phyloP scores from a whole-genome alignment of 208 protist genomes.

The Acanthamoeba healyi region DNA sequence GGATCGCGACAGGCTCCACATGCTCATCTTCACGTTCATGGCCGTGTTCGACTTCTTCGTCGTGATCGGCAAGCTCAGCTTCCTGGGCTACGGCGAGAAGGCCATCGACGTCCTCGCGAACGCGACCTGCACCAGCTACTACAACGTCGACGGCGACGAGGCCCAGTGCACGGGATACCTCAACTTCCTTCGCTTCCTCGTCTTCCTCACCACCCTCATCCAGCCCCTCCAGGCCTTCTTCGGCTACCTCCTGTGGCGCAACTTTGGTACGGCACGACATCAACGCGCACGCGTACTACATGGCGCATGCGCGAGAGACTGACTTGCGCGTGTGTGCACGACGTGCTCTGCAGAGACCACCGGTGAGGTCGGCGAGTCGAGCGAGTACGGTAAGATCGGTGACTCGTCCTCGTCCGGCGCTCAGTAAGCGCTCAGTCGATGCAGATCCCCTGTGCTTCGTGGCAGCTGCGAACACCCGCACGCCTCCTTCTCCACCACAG shows the following conservation, averaged over 20 bases:
- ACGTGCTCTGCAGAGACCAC: no score
- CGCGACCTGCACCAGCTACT: not conserved
- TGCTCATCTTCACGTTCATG: slow-evolving; percentile 17
- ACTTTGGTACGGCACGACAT: no score
- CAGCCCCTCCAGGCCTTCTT: slow-evolving; percentile 38
- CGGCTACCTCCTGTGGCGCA: not conserved
- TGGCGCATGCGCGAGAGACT: no score
- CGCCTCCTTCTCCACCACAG: no score
- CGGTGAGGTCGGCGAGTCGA: not conserved
- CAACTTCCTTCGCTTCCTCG: slow-evolving; percentile 48
- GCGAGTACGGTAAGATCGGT: not conserved
- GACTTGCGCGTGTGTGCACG: no score
- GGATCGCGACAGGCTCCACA: not conserved
- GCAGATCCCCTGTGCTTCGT: no score
- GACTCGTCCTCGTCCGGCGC: not conserved
- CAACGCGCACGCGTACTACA: no score
- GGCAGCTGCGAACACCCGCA: no score
- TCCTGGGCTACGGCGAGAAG: not conserved
- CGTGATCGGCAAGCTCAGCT: not conserved
- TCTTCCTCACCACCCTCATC: not conserved
- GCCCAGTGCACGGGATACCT: slow-evolving; percentile 32
- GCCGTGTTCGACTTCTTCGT: slow-evolving; percentile 22
- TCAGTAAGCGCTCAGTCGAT: not conserved
- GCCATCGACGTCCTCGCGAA: not conserved
- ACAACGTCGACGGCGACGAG: not conserved